phyloP scores from a whole-genome alignment of 2,329 filamentous ascomycete genomes.

The Xylariaceae sp. region DNA sequence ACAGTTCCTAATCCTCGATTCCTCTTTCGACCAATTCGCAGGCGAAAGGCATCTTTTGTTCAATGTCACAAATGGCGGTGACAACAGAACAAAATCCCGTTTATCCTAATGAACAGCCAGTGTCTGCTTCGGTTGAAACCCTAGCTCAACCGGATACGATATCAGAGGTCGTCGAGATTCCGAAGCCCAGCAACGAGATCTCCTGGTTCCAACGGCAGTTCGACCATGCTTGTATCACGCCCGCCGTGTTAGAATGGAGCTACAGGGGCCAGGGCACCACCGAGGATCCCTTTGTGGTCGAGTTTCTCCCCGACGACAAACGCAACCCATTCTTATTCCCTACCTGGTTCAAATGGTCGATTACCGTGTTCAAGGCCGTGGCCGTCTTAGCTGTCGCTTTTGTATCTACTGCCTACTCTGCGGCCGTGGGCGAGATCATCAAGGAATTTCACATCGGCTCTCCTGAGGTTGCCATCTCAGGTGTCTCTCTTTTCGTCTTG shows the following conservation, averaged over 20 bases:
- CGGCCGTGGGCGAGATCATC: conserved; percentile 51
- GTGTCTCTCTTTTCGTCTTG: conserved; percentile 52
- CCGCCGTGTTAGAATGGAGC: conserved; percentile 48
- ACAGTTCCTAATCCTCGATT: neutral
- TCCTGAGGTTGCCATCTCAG: conserved; percentile 44
- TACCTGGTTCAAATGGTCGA: conserved; percentile 52
- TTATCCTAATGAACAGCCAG: conserved; percentile 12
- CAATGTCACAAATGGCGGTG: neutral
- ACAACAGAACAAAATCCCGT: conserved; percentile 6
- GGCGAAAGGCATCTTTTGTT: neutral
- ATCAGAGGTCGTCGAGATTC: conserved; percentile 35
- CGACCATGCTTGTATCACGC: conserved; percentile 54
- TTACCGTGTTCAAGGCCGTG: conserved; percentile 58
- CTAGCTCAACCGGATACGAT: conserved; percentile 21
- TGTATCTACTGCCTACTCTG: conserved; percentile 62
- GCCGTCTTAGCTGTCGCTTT: conserved; percentile 66
- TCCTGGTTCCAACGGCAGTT: conserved; percentile 50
- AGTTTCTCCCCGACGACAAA: conserved; percentile 61
- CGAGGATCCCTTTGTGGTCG: conserved; percentile 63
- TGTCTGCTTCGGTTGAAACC: conserved; percentile 21
- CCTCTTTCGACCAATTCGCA: conserved; percentile 12
- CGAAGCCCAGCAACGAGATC: conserved; percentile 31
- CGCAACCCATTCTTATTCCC: conserved; percentile 60
- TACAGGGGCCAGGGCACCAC: conserved; percentile 59
- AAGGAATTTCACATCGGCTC: conserved; percentile 45